Conservation (phyloP, 2,329 filamentous ascomycete genomes). For the Aspergillus fumigatus region DNA sequence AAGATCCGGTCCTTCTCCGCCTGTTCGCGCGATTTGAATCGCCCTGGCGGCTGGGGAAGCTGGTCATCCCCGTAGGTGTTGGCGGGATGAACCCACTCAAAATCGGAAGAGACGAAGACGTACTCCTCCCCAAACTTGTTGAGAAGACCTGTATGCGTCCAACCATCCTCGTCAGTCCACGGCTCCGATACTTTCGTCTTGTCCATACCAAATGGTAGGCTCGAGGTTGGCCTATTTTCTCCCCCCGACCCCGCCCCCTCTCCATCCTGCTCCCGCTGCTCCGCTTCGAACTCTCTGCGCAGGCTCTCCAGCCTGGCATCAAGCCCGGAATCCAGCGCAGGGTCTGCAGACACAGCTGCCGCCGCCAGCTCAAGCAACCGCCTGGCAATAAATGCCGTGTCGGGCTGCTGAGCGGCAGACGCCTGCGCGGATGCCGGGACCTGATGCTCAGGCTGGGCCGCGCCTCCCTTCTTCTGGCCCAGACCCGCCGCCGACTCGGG, state of each 20-base stretch:
- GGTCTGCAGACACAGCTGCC: slow-evolving; percentile 11
- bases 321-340: slow-evolving; percentile 6
- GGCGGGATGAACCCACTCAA: slow-evolving; percentile 21
- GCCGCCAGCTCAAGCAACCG: slow-evolving; percentile 14
- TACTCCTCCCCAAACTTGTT: slow-evolving; percentile 28
- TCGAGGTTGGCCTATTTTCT: slow-evolving; percentile 13
- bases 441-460: not conserved
- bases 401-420: not conserved
- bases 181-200: slow-evolving; percentile 15
- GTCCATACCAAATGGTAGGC: slow-evolving; percentile 11
- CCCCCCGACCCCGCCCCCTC: slow-evolving; percentile 1
- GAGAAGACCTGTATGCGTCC: slow-evolving; percentile 25
- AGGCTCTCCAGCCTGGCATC: slow-evolving; percentile 14
- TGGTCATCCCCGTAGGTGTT: slow-evolving; percentile 24
- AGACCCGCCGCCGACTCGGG: not conserved
- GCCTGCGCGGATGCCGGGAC: not conserved
- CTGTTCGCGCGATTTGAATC: slow-evolving; percentile 24
- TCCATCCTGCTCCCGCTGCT: not conserved
- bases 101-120: slow-evolving; percentile 20
- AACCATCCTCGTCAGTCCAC: slow-evolving; percentile 28
- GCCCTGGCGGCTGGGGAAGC: slow-evolving; percentile 23
- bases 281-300: slow-evolving; percentile 7
- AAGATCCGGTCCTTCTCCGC: slow-evolving; percentile 26
- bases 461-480: not conserved
- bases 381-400: slow-evolving; percentile 7